Evolutionary conservation across 495 filamentous ascomycete genomes (phyloP).

Genomic region (Hypoxylon lienhwacheense): DNA sequence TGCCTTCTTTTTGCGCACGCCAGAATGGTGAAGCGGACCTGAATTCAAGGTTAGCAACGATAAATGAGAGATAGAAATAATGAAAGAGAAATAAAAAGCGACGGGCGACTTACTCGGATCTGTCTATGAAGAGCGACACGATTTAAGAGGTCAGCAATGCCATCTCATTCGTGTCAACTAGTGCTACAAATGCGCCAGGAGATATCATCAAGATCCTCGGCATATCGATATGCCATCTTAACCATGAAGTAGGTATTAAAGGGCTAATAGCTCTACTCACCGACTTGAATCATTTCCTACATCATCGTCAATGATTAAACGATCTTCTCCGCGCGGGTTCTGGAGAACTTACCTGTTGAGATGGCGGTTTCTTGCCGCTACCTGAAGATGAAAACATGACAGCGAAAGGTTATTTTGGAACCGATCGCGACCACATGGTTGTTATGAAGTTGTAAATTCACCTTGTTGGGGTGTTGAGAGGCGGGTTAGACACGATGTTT

Average conservation of each 20-base stretch:
- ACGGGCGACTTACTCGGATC: conserved; percentile 58
- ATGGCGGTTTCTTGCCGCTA: conserved; percentile 65
- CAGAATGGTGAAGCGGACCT: conserved; percentile 89
- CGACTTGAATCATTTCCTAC: conserved; percentile 99
- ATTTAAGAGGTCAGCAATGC: conserved; percentile 28
- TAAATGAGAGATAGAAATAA: too few relatives aligned
- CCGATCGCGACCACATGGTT: conserved; percentile 32
- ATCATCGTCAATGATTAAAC: conserved; percentile 38
- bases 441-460: conserved; percentile 6
- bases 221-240: too few relatives aligned
- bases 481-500: not conserved
- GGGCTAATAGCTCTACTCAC: conserved; percentile 54
- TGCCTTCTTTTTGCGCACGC: conserved; percentile 61
- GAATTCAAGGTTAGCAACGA: conserved; percentile 25
- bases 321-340: not conserved
- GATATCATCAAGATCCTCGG: not conserved
- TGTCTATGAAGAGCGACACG: conserved; percentile 49
- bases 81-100: conserved; percentile 1
- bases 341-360: conserved; percentile 64
- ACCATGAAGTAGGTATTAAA: too few relatives aligned
- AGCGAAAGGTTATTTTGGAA: conserved; percentile 21
- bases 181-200: conserved; percentile 25
- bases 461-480: conserved; percentile 6
- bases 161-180: conserved; percentile 10
- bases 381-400: conserved; percentile 60